Conservation (phyloP, 1,139 yeast genomes). For the Yamadazyma friedrichii region DNA sequence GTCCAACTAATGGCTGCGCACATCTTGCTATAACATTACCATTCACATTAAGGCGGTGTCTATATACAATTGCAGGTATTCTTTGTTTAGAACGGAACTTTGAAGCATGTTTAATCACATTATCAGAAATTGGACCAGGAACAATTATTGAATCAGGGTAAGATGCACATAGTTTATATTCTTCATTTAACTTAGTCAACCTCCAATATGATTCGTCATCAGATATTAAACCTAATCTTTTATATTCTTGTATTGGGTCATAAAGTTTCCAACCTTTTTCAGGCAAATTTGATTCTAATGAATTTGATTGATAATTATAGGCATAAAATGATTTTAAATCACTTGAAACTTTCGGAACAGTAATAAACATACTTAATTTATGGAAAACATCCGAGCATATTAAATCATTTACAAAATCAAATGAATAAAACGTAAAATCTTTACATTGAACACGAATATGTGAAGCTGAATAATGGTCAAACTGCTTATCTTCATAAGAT, state of each 20-base stretch:
- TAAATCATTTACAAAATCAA: constrained; percentile 63
- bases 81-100: constrained; percentile 83
- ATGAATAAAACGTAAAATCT: constrained; percentile 82
- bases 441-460: constrained; percentile 72
- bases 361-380: constrained; percentile 63
- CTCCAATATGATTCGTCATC: constrained; percentile 55
- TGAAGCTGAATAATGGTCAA: constrained; percentile 49
- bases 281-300: constrained; percentile 60
- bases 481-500: constrained; percentile 15
- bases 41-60: constrained; percentile 55
- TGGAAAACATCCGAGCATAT: constrained; percentile 72
- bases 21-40: constrained; percentile 84
- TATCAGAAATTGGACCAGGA: constrained; percentile 76
- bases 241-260: constrained; percentile 61
- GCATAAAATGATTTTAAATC: constrained; percentile 48
- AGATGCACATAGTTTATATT: constrained; percentile 69
- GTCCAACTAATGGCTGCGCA: constrained; percentile 90
- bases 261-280: constrained; percentile 74
- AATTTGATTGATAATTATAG: constrained; percentile 48
- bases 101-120: constrained; percentile 77
- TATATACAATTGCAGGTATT: constrained; percentile 80
- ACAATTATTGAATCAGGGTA: constrained; percentile 71
- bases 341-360: constrained; percentile 30
- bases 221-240: constrained; percentile 53
- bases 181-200: constrained; percentile 57